phyloP scores from a whole-genome alignment of 2,329 filamentous ascomycete species.

The Chrysoporthe austroafricana region DNA sequence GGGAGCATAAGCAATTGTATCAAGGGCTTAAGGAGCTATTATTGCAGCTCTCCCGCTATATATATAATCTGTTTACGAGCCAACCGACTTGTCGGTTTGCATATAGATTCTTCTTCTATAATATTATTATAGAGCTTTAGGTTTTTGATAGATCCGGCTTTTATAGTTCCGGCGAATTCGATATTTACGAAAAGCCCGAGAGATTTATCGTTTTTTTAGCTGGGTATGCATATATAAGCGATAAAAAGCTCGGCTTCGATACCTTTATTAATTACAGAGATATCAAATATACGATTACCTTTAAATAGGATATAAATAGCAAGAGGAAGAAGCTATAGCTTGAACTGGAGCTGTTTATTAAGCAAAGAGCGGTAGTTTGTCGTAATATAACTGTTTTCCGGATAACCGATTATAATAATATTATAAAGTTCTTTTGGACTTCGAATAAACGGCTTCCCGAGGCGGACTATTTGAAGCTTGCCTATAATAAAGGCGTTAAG shows the following conservation, averaged over 20 bases:
- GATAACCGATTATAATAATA: conserved; percentile 29
- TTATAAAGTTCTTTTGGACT: conserved; percentile 40
- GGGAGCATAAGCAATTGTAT: no score
- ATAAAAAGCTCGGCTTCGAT: conserved; percentile 38
- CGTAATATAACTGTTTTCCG: conserved; percentile 34
- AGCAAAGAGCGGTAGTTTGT: conserved; percentile 31
- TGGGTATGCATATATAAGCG: conserved; percentile 38
- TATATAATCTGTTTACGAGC: no score
- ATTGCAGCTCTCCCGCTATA: no score
- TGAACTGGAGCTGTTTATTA: not conserved
- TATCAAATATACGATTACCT: not conserved
- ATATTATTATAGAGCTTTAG: conserved; percentile 35
- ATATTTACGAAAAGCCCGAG: conserved; percentile 37
- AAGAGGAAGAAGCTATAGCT: conserved; percentile 6
- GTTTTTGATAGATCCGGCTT: conserved; percentile 40
- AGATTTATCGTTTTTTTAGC: conserved; percentile 36
- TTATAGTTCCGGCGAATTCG: conserved; percentile 37
- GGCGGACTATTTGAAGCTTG: conserved; percentile 32
- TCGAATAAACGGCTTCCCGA: conserved; percentile 36
- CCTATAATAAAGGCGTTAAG: not conserved
- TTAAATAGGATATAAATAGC: not conserved
- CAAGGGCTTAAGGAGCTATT: no score
- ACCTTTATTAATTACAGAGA: conserved; percentile 32
- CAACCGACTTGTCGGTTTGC: not conserved
- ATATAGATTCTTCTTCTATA: not conserved